These are phyloP conservation scores for Phytopythium mirpurense DNA, from an alignment of 352 stramenopile genomes.

Conservation along the genomic window DNA sequence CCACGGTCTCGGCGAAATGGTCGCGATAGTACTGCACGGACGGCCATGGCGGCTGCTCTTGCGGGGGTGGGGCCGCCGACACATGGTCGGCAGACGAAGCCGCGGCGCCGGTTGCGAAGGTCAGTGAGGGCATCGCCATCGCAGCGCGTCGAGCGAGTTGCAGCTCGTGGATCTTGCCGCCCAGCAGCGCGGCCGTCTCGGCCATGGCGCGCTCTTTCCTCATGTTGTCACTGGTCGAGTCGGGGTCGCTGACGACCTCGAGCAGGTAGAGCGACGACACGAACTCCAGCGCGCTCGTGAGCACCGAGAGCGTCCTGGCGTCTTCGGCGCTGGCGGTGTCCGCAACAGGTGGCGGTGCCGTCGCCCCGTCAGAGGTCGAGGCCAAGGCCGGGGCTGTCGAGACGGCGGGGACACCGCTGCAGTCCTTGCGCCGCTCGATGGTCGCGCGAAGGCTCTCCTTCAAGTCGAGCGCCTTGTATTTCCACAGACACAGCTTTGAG, in stretches of 20 bases:
- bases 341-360: too few relatives aligned
- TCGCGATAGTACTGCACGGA: not conserved
- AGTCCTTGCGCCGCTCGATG: conserved; percentile 1
- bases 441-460: conserved; percentile 13
- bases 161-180: conserved; percentile 10
- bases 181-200: conserved; percentile 7
- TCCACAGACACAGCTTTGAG: conserved; percentile 26
- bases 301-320: conserved; percentile 3
- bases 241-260: conserved; percentile 11
- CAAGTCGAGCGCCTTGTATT: conserved; percentile 24
- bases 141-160: conserved; percentile 8
- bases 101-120: not conserved
- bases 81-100: not conserved
- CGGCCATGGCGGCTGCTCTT: not conserved
- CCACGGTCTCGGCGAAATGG: too few relatives aligned
- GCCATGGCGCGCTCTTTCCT: conserved; percentile 11
- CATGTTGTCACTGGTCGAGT: not conserved
- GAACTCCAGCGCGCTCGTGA: conserved; percentile 23
- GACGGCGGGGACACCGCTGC: not conserved
- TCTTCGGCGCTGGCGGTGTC: not conserved
- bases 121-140: not conserved
- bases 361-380: not conserved
- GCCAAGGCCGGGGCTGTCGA: not conserved
- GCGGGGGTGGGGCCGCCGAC: not conserved
- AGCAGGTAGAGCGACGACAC: conserved; percentile 29